phyloP scores from a whole-genome alignment of 495 filamentous ascomycete genomes.

The Bryoglossum gracile region DNA sequence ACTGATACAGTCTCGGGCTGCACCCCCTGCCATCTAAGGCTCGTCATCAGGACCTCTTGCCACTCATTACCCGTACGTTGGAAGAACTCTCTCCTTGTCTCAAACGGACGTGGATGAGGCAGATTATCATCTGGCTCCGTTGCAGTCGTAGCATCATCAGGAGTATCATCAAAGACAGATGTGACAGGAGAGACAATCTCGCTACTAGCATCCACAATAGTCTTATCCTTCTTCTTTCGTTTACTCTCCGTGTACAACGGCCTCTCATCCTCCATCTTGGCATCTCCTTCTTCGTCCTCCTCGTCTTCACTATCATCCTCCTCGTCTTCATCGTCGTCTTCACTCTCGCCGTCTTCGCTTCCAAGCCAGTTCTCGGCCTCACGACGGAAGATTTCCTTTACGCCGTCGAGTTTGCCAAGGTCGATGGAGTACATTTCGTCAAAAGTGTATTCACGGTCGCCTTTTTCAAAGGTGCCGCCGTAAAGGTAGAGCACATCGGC shows the following conservation, averaged over 20 bases:
- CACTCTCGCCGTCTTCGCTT: constrained; percentile 60
- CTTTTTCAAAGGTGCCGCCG: constrained; percentile 91
- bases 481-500: constrained; percentile 89
- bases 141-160: constrained; percentile 37
- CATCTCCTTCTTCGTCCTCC: constrained; percentile 59
- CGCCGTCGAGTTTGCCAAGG: constrained; percentile 84
- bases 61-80: constrained; percentile 78
- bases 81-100: constrained; percentile 88
- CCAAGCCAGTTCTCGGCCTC: constrained; percentile 81
- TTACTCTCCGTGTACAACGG: constrained; percentile 32
- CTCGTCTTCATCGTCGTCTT: constrained; percentile 60
- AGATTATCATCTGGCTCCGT: constrained; percentile 48
- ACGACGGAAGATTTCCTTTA: constrained; percentile 76
- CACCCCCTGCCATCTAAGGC: constrained; percentile 50
- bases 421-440: constrained; percentile 91
- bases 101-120: constrained; percentile 76
- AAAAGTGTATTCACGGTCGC: constrained; percentile 84
- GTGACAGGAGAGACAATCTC: constrained; percentile 15
- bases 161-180: constrained; percentile 37
- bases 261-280: constrained; percentile 61
- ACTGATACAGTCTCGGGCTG: constrained; percentile 57
- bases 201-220: constrained; percentile 24
- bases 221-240: constrained; percentile 43
- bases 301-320: constrained; percentile 64
- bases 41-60: constrained; percentile 76